A percentile compares a stretch with the other conserved stretches of the same genome.
Conservation (phyloP, 116 monocot genomes). For the Trichopus zeylanicus region DNA sequence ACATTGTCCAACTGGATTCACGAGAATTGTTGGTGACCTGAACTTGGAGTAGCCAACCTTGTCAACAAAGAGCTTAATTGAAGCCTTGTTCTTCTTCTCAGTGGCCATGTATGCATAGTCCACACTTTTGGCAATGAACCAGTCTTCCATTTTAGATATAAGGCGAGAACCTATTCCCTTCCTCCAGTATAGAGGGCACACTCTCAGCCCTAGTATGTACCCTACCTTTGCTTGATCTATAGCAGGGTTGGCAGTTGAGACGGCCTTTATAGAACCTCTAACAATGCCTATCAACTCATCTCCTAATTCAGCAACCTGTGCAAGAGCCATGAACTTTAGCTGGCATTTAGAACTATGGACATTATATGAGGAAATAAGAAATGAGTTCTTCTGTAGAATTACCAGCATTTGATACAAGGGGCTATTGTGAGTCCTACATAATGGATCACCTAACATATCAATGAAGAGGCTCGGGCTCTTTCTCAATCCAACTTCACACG, state of each 20-base stretch:
- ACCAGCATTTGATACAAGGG: constrained; percentile 10
- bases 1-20: constrained; percentile 26
- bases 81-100: constrained; percentile 28
- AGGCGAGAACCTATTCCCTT: constrained; percentile 22
- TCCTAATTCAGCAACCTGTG: constrained; percentile 11
- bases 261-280: constrained; percentile 8
- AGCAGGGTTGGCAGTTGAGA: background rate
- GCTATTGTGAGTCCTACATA: constrained; percentile 7
- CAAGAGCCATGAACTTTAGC: background rate
- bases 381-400: background rate
- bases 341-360: background rate
- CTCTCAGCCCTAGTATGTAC: constrained; percentile 10
- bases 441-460: constrained; percentile 6
- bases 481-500: background rate
- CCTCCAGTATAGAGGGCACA: constrained; percentile 12
- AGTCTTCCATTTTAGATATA: constrained; percentile 30
- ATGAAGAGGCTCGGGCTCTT: background rate
- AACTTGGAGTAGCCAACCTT: constrained; percentile 38
- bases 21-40: constrained; percentile 19
- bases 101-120: constrained; percentile 47
- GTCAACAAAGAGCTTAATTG: constrained; percentile 27
- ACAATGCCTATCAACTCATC: constrained; percentile 4
- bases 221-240: background rate
- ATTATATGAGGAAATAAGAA: background rate
- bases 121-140: constrained; percentile 24